A percentile compares a stretch with the other conserved stretches of the same genome.
phyloP scores from a whole-genome alignment of 371 early-diverging fungal genomes.

The Mucor racemosus region DNA sequence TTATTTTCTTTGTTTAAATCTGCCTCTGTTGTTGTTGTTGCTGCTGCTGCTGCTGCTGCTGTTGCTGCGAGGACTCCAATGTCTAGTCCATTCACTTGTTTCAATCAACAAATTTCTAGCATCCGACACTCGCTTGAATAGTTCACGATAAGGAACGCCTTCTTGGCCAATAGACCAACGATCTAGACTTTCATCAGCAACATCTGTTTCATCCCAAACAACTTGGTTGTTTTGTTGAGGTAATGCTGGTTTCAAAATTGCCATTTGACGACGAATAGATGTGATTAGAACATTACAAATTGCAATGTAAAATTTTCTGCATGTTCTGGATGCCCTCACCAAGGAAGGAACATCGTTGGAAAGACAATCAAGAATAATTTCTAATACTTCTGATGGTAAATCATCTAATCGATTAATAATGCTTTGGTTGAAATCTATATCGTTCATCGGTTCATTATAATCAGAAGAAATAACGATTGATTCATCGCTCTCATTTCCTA shows the following conservation, averaged over 20 bases:
- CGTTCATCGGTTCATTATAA: background rate
- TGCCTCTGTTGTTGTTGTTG: too few species aligned
- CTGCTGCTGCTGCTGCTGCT: conserved; percentile 7
- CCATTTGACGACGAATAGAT: conserved; percentile 22
- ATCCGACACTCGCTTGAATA: conserved; percentile 17
- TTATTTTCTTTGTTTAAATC: background rate
- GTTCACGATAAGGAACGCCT: conserved; percentile 29
- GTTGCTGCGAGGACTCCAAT: conserved; percentile 30
- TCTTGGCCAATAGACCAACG: conserved; percentile 28
- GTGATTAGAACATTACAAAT: conserved; percentile 29
- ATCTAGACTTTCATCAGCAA: conserved; percentile 22
- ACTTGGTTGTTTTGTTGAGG: conserved; percentile 23
- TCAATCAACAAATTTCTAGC: conserved; percentile 11
- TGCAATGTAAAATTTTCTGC: conserved; percentile 37
- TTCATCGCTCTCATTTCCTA: background rate
- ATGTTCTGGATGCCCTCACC: conserved; percentile 27
- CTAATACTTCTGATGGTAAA: conserved; percentile 40
- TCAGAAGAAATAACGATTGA: background rate
- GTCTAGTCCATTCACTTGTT: conserved; percentile 31
- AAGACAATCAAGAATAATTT: conserved; percentile 30
- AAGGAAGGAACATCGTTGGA: conserved; percentile 21
- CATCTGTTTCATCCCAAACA: conserved; percentile 18
- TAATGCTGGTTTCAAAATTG: conserved; percentile 21
- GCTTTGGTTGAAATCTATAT: too few species aligned
- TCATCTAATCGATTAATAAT: background rate